Evolutionary conservation across 2,329 filamentous ascomycete species (phyloP).

Genomic region (Alternaria metachromatica): DNA sequence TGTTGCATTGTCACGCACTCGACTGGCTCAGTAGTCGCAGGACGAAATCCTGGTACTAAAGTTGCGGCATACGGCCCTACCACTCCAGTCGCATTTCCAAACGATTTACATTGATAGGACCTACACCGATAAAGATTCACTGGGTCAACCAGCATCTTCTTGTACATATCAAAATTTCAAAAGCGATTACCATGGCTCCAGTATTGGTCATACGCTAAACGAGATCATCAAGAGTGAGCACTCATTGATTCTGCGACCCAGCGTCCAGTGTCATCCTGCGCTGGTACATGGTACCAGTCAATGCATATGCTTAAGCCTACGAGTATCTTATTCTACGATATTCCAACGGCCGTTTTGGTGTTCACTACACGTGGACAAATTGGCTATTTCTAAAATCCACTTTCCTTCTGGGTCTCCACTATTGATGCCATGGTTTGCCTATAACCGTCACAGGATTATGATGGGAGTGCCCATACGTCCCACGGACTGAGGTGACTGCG

Average conservation of each 20-base stretch:
- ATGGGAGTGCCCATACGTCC: neutral
- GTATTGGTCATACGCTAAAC: neutral
- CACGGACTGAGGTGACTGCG: neutral
- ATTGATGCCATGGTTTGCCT: neutral
- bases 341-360: neutral
- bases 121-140: neutral
- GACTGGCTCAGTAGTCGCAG: neutral
- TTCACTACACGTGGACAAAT: neutral
- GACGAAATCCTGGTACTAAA: constrained; percentile 5
- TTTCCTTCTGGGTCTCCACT: neutral
- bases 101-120: neutral
- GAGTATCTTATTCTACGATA: neutral
- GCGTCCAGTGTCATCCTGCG: neutral
- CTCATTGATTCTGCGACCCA: neutral
- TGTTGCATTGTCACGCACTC: constrained; percentile 1
- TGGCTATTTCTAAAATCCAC: neutral
- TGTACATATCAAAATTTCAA: neutral
- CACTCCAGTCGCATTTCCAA: neutral
- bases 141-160: neutral
- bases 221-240: neutral
- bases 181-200: neutral
- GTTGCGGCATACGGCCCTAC: neutral
- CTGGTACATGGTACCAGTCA: neutral
- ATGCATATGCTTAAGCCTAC: neutral
- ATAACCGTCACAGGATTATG: neutral